Evolutionary conservation across 2,329 filamentous ascomycete genomes (phyloP).

Genomic region (Nigrospora sphaerica): DNA sequence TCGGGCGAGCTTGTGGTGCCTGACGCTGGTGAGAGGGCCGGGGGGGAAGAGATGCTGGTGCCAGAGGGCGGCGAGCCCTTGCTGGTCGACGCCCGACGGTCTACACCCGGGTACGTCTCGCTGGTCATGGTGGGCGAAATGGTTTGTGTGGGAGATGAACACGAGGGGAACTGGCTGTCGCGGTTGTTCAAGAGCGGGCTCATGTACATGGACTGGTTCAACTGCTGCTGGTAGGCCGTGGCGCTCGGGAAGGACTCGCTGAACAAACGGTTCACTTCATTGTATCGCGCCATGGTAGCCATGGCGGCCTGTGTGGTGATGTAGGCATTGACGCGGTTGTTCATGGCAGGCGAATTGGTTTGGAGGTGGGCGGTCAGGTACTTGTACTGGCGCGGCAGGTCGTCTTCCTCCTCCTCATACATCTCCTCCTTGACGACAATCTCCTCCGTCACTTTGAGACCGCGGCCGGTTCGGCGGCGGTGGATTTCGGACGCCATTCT

Average conservation of each 20-base stretch:
- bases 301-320: constrained; percentile 34
- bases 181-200: constrained; percentile 14
- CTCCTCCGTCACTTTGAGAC: constrained; percentile 73
- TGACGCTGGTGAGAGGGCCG: constrained; percentile 16
- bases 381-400: constrained; percentile 60
- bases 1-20: constrained; percentile 12
- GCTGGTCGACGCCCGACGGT: constrained; percentile 9
- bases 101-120: constrained; percentile 1
- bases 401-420: constrained; percentile 93
- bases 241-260: constrained; percentile 37
- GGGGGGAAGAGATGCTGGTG: constrained; percentile 14
- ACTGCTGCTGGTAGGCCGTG: constrained; percentile 19
- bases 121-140: constrained; percentile 8
- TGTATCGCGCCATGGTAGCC: constrained; percentile 33
- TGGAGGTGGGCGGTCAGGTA: constrained; percentile 56
- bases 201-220: constrained; percentile 19
- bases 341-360: constrained; percentile 53
- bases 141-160: constrained; percentile 2
- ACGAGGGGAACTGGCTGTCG: constrained; percentile 5
- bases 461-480: constrained; percentile 77
- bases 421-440: constrained; percentile 89
- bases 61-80: constrained; percentile 6
- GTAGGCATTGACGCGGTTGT: constrained; percentile 48
- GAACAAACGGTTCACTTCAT: constrained; percentile 40
- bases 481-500: constrained; percentile 85